Evolutionary conservation across 148 eudicot species (phyloP).

Genomic region (Talinum fruticosum): DNA sequence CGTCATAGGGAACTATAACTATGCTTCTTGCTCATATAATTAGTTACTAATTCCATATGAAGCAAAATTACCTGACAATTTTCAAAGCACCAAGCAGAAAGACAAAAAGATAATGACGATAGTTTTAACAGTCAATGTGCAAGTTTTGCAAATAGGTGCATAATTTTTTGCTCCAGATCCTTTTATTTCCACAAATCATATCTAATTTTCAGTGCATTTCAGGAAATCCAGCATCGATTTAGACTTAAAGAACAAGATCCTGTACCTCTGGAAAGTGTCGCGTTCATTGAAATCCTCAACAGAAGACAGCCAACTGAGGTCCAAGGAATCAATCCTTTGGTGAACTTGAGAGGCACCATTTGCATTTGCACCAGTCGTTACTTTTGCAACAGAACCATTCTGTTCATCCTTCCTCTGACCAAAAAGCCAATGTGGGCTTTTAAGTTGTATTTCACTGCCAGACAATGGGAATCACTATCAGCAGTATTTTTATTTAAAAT

Average conservation of each 20-base stretch:
- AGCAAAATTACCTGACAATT: not conserved
- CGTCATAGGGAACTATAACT: not conserved
- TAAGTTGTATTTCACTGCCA: slow-evolving; percentile 94
- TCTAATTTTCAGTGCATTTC: not conserved
- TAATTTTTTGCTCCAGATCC: not conserved
- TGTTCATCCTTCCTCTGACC: slow-evolving; percentile 81
- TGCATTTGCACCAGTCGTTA: slow-evolving; percentile 36
- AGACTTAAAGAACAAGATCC: slow-evolving; percentile 6
- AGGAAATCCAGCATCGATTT: not conserved
- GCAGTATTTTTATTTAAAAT: not conserved
- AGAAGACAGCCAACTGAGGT: slow-evolving; percentile 60
- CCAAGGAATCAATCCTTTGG: slow-evolving; percentile 36
- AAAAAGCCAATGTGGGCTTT: slow-evolving; percentile 96
- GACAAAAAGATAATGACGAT: not conserved
- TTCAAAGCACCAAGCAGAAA: not conserved
- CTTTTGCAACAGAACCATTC: slow-evolving; percentile 40
- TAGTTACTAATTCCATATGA: not conserved
- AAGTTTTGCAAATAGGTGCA: not conserved
- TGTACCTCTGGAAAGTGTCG: slow-evolving; percentile 66
- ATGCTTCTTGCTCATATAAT: not conserved
- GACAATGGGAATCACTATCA: not conserved
- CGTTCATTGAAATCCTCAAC: slow-evolving; percentile 50
- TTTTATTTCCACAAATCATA: not conserved
- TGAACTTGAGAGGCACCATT: slow-evolving; percentile 37
- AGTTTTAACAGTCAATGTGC: not conserved